phyloP scores from a whole-genome alignment of 257 asterid species.

The Buddleja alternifolia region DNA sequence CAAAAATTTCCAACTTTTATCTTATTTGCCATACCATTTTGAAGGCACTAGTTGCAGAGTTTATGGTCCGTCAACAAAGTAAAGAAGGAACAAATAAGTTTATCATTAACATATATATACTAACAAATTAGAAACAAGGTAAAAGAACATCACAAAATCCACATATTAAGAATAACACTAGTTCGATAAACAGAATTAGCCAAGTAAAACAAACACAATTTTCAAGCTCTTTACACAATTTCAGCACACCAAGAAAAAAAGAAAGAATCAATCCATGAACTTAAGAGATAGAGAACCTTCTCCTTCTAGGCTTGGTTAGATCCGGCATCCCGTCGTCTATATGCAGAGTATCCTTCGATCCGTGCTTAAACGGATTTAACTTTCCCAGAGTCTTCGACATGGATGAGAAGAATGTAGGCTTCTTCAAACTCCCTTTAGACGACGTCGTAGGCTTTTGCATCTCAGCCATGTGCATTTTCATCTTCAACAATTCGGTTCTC shows the following conservation, averaged over 20 bases:
- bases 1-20: too few relatives aligned
- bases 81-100: too few relatives aligned
- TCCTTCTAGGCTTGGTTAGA: slow-evolving; percentile 80
- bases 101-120: not conserved
- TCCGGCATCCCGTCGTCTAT: slow-evolving; percentile 65
- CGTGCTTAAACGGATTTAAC: slow-evolving; percentile 81
- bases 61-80: not conserved
- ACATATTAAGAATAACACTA: not conserved
- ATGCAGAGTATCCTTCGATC: slow-evolving; percentile 79
- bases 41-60: not conserved
- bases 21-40: not conserved
- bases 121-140: not conserved
- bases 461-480: slow-evolving; percentile 82
- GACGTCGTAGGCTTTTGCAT: slow-evolving; percentile 55
- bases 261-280: not conserved
- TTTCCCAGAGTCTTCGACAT: slow-evolving; percentile 80
- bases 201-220: slow-evolving; percentile 24
- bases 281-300: slow-evolving; percentile 90
- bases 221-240: slow-evolving; percentile 44
- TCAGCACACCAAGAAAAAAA: slow-evolving; percentile 29
- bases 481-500: slow-evolving; percentile 77
- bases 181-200: not conserved
- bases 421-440: slow-evolving; percentile 39
- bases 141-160: not conserved
- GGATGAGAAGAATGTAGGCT: slow-evolving; percentile 76